These are phyloP conservation scores for Neophaeococcomyces mojaviensis DNA, from an alignment of 2,329 filamentous ascomycete species.

Conservation along the genomic window DNA sequence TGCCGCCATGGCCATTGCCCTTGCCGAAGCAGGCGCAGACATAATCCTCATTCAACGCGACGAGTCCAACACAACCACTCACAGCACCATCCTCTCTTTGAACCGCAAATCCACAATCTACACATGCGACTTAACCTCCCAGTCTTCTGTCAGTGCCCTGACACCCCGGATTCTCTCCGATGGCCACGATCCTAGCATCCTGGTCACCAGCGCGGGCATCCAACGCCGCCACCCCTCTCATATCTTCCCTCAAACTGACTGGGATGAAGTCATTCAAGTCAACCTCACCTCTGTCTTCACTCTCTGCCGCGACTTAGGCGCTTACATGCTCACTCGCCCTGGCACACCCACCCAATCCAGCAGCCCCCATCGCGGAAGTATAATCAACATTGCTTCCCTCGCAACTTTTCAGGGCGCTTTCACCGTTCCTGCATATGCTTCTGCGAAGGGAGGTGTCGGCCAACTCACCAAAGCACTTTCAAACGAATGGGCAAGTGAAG, in stretches of 20 bases:
- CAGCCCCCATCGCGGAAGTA: constrained; percentile 27
- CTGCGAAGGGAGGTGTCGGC: constrained; percentile 74
- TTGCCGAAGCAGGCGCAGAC: constrained; percentile 42
- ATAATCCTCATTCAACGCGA: constrained; percentile 39
- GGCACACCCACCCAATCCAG: constrained; percentile 21
- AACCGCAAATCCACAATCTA: constrained; percentile 37
- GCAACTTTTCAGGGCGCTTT: constrained; percentile 80
- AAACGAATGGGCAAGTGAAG: constrained; percentile 77
- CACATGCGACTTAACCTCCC: constrained; percentile 37
- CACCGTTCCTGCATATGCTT: constrained; percentile 81
- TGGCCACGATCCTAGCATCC: constrained; percentile 59
- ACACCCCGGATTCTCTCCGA: constrained; percentile 33
- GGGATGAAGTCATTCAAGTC: constrained; percentile 74
- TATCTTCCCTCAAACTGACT: constrained; percentile 68
- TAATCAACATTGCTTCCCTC: constrained; percentile 80
- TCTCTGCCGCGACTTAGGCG: constrained; percentile 67
- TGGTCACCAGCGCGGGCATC: constrained; percentile 82
- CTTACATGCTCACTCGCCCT: constrained; percentile 62
- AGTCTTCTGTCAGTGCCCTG: constrained; percentile 33
- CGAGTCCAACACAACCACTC: constrained; percentile 38
- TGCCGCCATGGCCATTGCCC: constrained; percentile 38
- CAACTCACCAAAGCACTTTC: constrained; percentile 78
- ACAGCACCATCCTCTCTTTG: constrained; percentile 31
- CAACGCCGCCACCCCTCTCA: constrained; percentile 70
- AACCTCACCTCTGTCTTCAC: constrained; percentile 79